Evolutionary conservation across 208 protist genomes (phyloP).

Genomic region (Naegleria gruberi): DNA sequence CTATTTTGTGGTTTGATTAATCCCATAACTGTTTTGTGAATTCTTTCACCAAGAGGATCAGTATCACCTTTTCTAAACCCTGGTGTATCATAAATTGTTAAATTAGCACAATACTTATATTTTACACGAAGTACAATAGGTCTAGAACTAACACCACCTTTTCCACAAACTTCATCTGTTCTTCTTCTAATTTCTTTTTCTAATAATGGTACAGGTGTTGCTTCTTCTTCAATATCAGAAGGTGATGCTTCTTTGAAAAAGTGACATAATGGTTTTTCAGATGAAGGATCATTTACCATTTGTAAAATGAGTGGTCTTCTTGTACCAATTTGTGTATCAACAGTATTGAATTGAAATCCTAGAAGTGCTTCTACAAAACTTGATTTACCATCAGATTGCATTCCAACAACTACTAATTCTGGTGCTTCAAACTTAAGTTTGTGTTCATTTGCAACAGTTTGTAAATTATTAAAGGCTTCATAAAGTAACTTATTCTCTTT

Average conservation of each 20-base stretch:
- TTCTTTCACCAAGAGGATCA: slow-evolving; percentile 36
- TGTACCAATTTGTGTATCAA: slow-evolving; percentile 49
- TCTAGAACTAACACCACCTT: slow-evolving; percentile 30
- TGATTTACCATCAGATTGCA: slow-evolving; percentile 55
- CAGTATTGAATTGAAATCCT: slow-evolving; percentile 56
- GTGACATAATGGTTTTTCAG: slow-evolving; percentile 36
- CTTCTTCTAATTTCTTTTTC: slow-evolving; percentile 43
- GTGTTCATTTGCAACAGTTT: slow-evolving; percentile 48
- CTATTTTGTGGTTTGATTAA: slow-evolving; percentile 41
- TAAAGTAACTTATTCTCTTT: slow-evolving; percentile 44
- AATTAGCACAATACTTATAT: slow-evolving; percentile 46
- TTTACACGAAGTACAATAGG: slow-evolving; percentile 51
- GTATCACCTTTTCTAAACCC: slow-evolving; percentile 45
- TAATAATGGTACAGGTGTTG: slow-evolving; percentile 43
- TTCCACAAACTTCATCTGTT: slow-evolving; percentile 43
- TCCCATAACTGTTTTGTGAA: slow-evolving; percentile 33
- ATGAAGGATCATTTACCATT: slow-evolving; percentile 48
- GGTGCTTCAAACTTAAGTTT: slow-evolving; percentile 42
- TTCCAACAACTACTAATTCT: slow-evolving; percentile 52
- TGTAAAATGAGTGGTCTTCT: slow-evolving; percentile 48
- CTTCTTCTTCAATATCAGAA: slow-evolving; percentile 32
- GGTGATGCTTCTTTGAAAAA: slow-evolving; percentile 43
- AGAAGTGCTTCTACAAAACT: slow-evolving; percentile 50
- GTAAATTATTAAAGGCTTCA: slow-evolving; percentile 47
- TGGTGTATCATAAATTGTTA: slow-evolving; percentile 28